phyloP scores from a whole-genome alignment of 75 land plant species.

The Azolla pinnata region DNA sequence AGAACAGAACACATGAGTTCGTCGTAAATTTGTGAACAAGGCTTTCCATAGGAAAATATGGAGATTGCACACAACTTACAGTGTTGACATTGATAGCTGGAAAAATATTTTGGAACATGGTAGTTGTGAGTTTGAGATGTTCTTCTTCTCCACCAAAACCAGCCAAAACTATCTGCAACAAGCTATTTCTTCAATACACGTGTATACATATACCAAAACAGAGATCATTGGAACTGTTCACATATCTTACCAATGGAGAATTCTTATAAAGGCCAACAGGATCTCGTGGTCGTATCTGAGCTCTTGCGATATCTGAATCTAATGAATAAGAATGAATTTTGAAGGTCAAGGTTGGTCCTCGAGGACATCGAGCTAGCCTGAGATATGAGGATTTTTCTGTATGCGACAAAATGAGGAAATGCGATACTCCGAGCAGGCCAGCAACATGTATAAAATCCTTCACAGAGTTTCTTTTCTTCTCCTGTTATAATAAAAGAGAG shows the following conservation, averaged over 20 bases:
- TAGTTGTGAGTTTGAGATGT: constrained; percentile 71
- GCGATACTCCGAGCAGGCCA: constrained; percentile 92
- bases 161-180: constrained; percentile 95
- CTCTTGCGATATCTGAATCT: constrained; percentile 68
- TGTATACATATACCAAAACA: too few species aligned
- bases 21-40: too few species aligned
- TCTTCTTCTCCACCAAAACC: constrained; percentile 83
- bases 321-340: constrained; percentile 73
- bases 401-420: constrained; percentile 82
- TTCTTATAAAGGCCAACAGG: constrained; percentile 55
- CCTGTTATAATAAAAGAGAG: constrained; percentile 39
- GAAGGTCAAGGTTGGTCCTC: constrained; percentile 94
- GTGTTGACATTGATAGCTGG: constrained; percentile 90
- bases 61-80: too few species aligned
- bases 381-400: constrained; percentile 65
- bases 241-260: constrained; percentile 66
- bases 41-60: too few species aligned
- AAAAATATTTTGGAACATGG: constrained; percentile 93
- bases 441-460: constrained; percentile 95
- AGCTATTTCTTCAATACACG: too few species aligned
- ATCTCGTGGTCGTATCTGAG: constrained; percentile 70
- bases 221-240: not conserved
- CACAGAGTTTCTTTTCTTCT: constrained; percentile 67
- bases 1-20: too few species aligned
- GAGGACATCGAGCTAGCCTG: constrained; percentile 84